Evolutionary conservation across 208 protist species (phyloP).

Genomic region (Acanthamoeba pearcei): DNA sequence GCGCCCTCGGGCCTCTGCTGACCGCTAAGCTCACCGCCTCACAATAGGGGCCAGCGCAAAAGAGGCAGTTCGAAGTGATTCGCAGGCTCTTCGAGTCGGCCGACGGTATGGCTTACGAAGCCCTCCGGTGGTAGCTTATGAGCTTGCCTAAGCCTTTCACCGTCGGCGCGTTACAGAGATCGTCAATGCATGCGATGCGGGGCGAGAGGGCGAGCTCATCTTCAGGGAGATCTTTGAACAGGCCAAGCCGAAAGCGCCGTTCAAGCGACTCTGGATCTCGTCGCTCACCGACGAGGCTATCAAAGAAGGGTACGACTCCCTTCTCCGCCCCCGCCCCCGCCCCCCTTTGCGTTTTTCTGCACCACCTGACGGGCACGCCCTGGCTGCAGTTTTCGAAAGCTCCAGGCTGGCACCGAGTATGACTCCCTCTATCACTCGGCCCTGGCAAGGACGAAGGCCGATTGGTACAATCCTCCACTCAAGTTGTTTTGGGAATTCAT

Average conservation of each 20-base stretch:
- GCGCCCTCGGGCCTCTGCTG: neutral
- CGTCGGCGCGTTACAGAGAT: slow-evolving; percentile 2
- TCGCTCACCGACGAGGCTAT: slow-evolving; percentile 75
- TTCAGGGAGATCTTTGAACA: slow-evolving; percentile 63
- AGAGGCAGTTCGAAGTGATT: slow-evolving; percentile 69
- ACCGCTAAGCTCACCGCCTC: neutral
- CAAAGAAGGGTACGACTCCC: slow-evolving; percentile 29
- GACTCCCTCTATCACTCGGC: slow-evolving; percentile 62
- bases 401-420: slow-evolving; percentile 11
- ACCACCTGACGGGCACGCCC: neutral
- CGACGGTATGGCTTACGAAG: slow-evolving; percentile 21
- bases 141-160: neutral
- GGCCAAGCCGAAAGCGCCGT: neutral
- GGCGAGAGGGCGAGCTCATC: slow-evolving; percentile 75
- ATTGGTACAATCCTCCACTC: slow-evolving; percentile 16
- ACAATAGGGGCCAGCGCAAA: slow-evolving; percentile 52
- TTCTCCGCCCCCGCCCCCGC: too few species aligned
- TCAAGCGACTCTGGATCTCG: slow-evolving; percentile 73
- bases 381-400: neutral
- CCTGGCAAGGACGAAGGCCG: slow-evolving; percentile 41
- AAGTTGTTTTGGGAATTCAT: too few species aligned
- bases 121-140: neutral
- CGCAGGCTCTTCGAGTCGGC: slow-evolving; percentile 51
- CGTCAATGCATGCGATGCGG: slow-evolving; percentile 71
- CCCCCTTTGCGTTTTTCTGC: neutral